Conservation (phyloP, 1,139 yeast species). For the Chernovozyma aurita region DNA sequence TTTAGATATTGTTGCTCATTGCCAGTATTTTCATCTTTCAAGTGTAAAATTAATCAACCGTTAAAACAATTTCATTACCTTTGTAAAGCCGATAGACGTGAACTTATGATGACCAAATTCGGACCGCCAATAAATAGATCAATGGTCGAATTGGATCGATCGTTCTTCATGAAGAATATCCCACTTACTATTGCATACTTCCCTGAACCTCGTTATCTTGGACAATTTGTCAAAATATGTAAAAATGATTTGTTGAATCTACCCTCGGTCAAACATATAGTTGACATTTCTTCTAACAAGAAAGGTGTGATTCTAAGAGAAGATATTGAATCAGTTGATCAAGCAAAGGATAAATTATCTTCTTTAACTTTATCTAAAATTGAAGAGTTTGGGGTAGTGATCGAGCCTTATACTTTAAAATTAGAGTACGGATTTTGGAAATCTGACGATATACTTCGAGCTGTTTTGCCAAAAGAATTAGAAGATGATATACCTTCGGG, state of each 20-base stretch:
- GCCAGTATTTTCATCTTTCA: too few species aligned
- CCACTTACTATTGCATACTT: constrained; percentile 65
- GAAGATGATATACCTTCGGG: constrained; percentile 82
- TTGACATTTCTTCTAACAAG: constrained; percentile 34
- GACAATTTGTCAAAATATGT: constrained; percentile 49
- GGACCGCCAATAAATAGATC: constrained; percentile 67
- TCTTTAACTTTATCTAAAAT: constrained; percentile 40
- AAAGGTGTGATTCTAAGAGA: constrained; percentile 67
- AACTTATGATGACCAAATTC: constrained; percentile 28
- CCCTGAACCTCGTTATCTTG: constrained; percentile 60
- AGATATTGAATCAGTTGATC: constrained; percentile 35
- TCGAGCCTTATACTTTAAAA: constrained; percentile 51
- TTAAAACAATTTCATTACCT: neutral
- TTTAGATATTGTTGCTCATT: too few species aligned
- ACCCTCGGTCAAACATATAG: constrained; percentile 64
- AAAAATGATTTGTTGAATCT: constrained; percentile 55
- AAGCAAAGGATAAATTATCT: constrained; percentile 38
- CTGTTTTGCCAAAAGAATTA: constrained; percentile 71
- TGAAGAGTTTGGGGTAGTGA: constrained; percentile 38
- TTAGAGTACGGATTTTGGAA: constrained; percentile 82
- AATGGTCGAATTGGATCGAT: constrained; percentile 63
- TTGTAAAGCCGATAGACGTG: constrained; percentile 20
- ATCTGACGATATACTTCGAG: constrained; percentile 74
- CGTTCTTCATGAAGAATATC: constrained; percentile 52
- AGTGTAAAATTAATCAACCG: neutral